Conservation (phyloP, 495 filamentous ascomycete genomes). For the Stereocaulon alpinum region DNA sequence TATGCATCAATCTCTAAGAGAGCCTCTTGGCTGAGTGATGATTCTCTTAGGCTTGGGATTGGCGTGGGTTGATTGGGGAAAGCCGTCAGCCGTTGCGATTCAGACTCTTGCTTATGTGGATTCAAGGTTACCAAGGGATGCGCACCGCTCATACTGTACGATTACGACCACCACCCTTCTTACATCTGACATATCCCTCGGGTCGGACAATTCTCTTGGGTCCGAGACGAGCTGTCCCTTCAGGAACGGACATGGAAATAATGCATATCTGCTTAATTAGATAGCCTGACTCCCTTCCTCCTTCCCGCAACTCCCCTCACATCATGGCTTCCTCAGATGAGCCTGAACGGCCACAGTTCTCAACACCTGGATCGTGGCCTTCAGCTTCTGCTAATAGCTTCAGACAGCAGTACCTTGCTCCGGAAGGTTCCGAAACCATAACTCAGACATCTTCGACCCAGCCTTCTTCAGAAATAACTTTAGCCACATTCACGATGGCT, state of each 20-base stretch:
- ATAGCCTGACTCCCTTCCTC: neutral
- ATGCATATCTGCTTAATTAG: neutral
- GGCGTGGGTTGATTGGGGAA: neutral
- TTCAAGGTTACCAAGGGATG: too few species aligned
- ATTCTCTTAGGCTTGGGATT: neutral
- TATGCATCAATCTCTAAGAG: neutral
- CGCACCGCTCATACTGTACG: neutral
- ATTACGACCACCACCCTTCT: neutral
- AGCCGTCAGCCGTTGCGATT: neutral
- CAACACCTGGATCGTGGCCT: slow-evolving; percentile 14
- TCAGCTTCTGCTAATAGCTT: slow-evolving; percentile 19
- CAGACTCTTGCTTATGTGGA: neutral
- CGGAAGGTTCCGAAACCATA: neutral
- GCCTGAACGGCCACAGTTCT: slow-evolving; percentile 1
- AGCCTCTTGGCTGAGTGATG: too few species aligned
- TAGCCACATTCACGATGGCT: neutral
- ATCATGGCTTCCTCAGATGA: slow-evolving; percentile 2
- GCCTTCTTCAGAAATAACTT: neutral
- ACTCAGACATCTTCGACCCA: neutral
- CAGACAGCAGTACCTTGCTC: slow-evolving; percentile 12
- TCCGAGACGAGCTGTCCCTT: neutral
- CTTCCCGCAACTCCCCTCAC: neutral
- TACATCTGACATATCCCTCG: neutral
- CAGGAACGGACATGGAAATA: neutral
- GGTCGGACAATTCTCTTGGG: neutral